Evolutionary conservation across 169 alveolate species (phyloP).

Genomic region (Cryptosporidium baileyi): DNA sequence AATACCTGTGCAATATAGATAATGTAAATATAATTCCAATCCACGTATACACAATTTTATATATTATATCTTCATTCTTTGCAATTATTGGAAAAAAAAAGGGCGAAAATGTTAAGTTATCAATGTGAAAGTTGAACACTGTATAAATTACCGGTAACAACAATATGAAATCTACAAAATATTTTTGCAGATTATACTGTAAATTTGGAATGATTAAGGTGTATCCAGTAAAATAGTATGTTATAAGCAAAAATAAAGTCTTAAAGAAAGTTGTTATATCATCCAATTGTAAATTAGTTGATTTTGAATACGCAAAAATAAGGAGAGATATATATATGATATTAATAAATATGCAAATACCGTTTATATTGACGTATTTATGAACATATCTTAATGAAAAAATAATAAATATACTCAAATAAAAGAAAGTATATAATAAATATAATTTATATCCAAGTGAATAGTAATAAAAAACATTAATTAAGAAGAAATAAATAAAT

Average conservation of each 20-base stretch:
- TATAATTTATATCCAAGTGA: background rate
- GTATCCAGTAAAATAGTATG: conserved; percentile 25
- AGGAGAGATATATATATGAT: background rate
- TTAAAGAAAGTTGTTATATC: background rate
- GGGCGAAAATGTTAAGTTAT: background rate
- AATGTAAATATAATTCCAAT: conserved; percentile 2
- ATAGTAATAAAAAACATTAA: conserved; percentile 36
- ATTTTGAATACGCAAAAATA: background rate
- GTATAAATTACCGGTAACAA: conserved; percentile 12
- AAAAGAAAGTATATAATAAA: conserved; percentile 19
- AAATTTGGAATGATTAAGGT: background rate
- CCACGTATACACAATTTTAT: background rate
- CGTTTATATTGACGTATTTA: conserved; percentile 2
- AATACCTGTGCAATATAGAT: background rate
- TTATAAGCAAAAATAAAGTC: conserved; percentile 11
- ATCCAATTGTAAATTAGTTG: background rate
- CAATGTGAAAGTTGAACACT: background rate
- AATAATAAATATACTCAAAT: conserved; percentile 11
- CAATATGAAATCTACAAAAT: conserved; percentile 6
- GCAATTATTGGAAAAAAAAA: conserved; percentile 5
- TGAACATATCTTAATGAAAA: conserved; percentile 17
- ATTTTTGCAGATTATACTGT: background rate
- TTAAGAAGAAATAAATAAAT: conserved; percentile 26
- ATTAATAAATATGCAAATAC: background rate
- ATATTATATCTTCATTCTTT: background rate